These are phyloP conservation scores for Papiliotrema fonsecae DNA, from an alignment of 1,284 basidiomycete genomes.

Conservation along the genomic window DNA sequence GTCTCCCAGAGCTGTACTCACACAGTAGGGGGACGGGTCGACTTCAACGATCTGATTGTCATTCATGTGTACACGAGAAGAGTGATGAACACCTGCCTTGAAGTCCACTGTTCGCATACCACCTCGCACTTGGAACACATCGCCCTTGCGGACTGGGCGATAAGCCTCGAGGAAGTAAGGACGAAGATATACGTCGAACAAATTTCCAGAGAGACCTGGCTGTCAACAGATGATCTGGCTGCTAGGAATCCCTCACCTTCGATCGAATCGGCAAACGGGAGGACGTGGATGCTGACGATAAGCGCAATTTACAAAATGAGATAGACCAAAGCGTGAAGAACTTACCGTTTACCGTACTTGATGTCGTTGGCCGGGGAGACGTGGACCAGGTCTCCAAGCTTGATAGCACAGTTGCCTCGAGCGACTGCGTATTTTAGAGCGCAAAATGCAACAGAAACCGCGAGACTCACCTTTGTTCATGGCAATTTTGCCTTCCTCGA, in stretches of 20 bases:
- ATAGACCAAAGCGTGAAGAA: background rate
- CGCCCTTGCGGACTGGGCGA: slow-evolving; percentile 50
- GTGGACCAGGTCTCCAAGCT: slow-evolving; percentile 92
- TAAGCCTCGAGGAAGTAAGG: slow-evolving; percentile 95
- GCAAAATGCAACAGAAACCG: background rate
- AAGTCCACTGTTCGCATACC: slow-evolving; percentile 98
- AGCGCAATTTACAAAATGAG: slow-evolving; percentile 1
- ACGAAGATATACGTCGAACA: slow-evolving; percentile 97
- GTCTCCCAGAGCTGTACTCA: slow-evolving; percentile 10
- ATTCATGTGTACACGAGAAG: background rate
- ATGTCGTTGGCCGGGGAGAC: slow-evolving; percentile 96
- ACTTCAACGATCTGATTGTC: slow-evolving; percentile 40
- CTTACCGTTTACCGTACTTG: slow-evolving; percentile 90
- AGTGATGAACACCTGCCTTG: slow-evolving; percentile 63
- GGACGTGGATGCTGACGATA: slow-evolving; percentile 64
- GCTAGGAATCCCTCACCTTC: slow-evolving; percentile 59
- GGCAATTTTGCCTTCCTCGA: slow-evolving; percentile 96
- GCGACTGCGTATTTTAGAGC: slow-evolving; percentile 59
- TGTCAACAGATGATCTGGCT: background rate
- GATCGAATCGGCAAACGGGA: slow-evolving; percentile 97
- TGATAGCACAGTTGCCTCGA: slow-evolving; percentile 95
- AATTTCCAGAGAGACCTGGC: slow-evolving; percentile 78
- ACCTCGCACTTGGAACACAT: slow-evolving; percentile 97
- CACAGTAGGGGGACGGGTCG: slow-evolving; percentile 43
- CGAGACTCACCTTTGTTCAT: slow-evolving; percentile 75